These are phyloP conservation scores for Trypanosoma platydactyli DNA, from an alignment of 208 protist genomes.

Conservation along the genomic window DNA sequence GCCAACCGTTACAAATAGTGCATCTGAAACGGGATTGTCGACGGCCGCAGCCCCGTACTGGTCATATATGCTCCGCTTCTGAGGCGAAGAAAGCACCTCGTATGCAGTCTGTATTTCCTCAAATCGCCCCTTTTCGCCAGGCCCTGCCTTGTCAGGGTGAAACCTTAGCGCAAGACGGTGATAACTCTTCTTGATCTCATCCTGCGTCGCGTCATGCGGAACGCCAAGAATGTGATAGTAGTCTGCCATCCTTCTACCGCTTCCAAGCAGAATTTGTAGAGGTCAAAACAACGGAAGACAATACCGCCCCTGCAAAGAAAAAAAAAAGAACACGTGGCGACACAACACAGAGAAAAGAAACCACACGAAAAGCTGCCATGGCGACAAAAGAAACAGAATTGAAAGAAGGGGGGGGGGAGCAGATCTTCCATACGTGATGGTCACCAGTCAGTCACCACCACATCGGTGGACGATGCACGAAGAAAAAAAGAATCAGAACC, in stretches of 20 bases:
- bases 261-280: too few species aligned
- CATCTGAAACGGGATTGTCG: constrained; percentile 43
- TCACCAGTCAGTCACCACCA: too few species aligned
- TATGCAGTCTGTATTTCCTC: constrained; percentile 86
- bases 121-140: constrained; percentile 35
- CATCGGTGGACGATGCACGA: too few species aligned
- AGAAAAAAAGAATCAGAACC: too few species aligned
- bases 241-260: constrained; percentile 8
- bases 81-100: constrained; percentile 86
- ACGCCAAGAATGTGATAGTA: constrained; percentile 27
- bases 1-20: constrained; percentile 25
- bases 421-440: neutral
- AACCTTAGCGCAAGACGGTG: constrained; percentile 31
- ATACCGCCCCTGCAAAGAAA: neutral
- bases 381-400: too few species aligned
- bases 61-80: constrained; percentile 66
- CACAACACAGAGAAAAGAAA: neutral
- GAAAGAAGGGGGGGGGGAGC: neutral
- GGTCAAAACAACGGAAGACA: too few species aligned
- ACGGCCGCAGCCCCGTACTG: constrained; percentile 54
- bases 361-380: neutral
- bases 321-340: neutral
- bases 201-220: constrained; percentile 12
- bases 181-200: constrained; percentile 36
- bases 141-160: constrained; percentile 39